Conservation (phyloP, 2,329 filamentous ascomycete genomes). For the Monilinia polystroma region DNA sequence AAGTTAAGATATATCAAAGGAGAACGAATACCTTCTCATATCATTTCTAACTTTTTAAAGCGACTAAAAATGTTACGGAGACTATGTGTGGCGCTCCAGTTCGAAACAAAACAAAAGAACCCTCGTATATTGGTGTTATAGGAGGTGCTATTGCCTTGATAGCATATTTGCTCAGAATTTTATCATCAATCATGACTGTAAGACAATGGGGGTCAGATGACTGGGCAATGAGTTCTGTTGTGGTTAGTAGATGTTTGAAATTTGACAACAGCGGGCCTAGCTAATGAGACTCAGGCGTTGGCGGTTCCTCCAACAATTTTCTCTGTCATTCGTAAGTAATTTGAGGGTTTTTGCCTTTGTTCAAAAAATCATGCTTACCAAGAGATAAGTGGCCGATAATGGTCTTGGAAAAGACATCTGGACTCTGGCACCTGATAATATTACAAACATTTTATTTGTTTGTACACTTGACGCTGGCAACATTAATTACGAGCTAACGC, state of each 20-base stretch:
- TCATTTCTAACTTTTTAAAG: neutral
- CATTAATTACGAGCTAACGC: neutral
- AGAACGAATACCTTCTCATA: neutral
- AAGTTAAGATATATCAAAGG: neutral
- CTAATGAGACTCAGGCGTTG: neutral
- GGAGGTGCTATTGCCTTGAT: neutral
- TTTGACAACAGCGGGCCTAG: too few species aligned
- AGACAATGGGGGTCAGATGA: neutral
- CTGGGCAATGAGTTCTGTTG: too few species aligned
- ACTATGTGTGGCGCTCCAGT: neutral
- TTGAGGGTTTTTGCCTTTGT: too few species aligned
- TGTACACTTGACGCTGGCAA: neutral
- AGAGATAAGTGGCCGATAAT: neutral
- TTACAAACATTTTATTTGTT: neutral
- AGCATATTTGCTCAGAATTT: neutral
- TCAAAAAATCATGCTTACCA: too few species aligned
- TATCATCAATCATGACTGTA: neutral
- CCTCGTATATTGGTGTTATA: neutral
- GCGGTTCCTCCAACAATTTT: neutral
- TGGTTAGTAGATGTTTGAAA: neutral
- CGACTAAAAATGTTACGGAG: neutral
- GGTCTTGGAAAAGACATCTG: constrained; percentile 3
- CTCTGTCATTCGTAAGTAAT: neutral
- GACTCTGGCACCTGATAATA: neutral
- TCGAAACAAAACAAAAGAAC: neutral